These are phyloP conservation scores for Arthrobotrys sphaeroides DNA, from an alignment of 2,329 filamentous ascomycete genomes.

Conservation along the genomic window DNA sequence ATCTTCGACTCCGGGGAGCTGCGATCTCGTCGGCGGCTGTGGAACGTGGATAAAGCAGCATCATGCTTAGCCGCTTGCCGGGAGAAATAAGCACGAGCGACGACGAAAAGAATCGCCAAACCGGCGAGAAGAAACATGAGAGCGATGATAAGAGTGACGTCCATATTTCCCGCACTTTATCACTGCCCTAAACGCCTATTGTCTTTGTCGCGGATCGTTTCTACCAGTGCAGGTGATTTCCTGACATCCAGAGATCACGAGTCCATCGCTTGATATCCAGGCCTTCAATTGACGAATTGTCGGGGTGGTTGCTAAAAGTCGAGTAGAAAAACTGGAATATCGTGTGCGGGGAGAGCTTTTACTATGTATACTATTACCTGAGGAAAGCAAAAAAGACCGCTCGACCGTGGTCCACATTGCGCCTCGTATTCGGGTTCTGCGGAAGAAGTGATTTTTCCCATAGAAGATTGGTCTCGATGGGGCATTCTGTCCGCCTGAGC, in stretches of 20 bases:
- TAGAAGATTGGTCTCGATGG: neutral
- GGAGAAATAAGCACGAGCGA: constrained; percentile 22
- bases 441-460: neutral
- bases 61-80: neutral
- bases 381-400: neutral
- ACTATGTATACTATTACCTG: neutral
- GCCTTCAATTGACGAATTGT: neutral
- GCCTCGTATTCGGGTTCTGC: constrained; percentile 26
- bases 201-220: no score
- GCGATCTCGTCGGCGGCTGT: constrained; percentile 1
- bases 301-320: neutral
- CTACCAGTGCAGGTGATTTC: neutral
- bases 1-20: constrained; percentile 1
- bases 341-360: neutral
- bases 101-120: constrained; percentile 18
- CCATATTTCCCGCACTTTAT: neutral
- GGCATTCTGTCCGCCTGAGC: neutral
- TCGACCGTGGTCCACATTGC: neutral
- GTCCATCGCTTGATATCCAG: neutral
- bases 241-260: neutral
- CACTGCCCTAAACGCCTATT: neutral
- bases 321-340: neutral
- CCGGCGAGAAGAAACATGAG: constrained; percentile 35
- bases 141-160: constrained; percentile 11
- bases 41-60: neutral